Base-by-base conservation (phyloP, 495 filamentous ascomycete genomes). In the Neurospora discreta region DNA sequence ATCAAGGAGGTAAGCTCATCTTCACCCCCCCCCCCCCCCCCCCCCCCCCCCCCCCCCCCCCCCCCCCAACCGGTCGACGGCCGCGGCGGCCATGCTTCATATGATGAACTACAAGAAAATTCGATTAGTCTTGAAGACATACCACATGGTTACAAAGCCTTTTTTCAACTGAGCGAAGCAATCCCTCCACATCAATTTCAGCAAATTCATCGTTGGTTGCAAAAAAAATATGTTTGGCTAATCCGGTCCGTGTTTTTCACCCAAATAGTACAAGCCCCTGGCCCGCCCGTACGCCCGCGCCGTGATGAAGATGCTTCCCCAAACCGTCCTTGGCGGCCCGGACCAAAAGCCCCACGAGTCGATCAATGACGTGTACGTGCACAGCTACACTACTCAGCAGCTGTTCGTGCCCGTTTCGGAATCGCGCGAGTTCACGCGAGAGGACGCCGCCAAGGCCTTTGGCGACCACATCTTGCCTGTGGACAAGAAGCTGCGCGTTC, bases 121-220 rank as follows among this genome's bases (percentile, higher is more conserved):
- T 90, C 94, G 95, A 98, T 99, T 97, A 97, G 95, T 98, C 95
- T 98, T 95, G 85, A 98, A 97, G 95, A 98, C 93, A 88, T 75
- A 83, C 74, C 84, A 78, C 81, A 88, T 93, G 91, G 89, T 92
- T 93, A 93, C 82, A 89, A 85, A 70, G 71, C 70, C 68, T 67
- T 52, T 43, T 43, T 72, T 40, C 11, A 46, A 26, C n/a, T 46
- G 23, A 46, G 23, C 18, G 5, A 69, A 36, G 16, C 42, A 69
- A 18, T 68, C 30, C 43, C 73, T 39, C 69, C 71, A 58, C 41
- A 11, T 46, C 46, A 9, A n/a, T 26, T 15, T 43, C 15, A 23
- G 68, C 16, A 42, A 44, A 40, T 69, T 39, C 43, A 33, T 18
- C 73, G 67, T 72, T 69, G 69, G 33, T 42, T 23, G n/a, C n/a